Conservation (phyloP, 768 basidiomycete species). For the Boletales sp. region DNA sequence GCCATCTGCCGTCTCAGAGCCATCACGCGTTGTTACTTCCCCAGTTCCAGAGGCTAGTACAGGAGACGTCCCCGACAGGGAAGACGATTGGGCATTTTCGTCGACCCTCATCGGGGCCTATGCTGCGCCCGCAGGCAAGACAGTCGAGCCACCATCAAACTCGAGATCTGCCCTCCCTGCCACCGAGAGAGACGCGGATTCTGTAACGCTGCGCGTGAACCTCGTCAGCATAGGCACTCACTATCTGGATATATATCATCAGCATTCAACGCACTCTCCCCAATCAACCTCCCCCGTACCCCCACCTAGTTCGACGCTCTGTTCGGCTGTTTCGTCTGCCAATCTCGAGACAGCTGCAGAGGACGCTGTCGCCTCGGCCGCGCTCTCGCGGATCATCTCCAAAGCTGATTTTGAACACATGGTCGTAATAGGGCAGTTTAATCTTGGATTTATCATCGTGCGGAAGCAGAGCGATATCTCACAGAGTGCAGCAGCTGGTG, state of each 20-base stretch:
- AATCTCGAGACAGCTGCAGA: constrained; percentile 43
- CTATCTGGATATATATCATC: constrained; percentile 18
- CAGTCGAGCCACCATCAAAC: background rate
- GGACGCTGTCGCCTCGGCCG: constrained; percentile 53
- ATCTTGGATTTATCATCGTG: constrained; percentile 89
- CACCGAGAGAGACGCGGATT: background rate
- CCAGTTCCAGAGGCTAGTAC: background rate
- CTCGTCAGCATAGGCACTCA: constrained; percentile 17
- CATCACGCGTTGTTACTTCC: background rate
- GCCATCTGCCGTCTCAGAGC: constrained; percentile 18
- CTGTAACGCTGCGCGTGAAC: constrained; percentile 19
- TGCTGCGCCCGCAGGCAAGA: constrained; percentile 12
- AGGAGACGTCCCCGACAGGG: background rate
- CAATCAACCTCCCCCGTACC: background rate
- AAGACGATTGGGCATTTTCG: constrained; percentile 19
- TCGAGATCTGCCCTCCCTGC: background rate
- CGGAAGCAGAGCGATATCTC: constrained; percentile 46
- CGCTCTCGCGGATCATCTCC: constrained; percentile 78
- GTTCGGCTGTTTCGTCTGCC: constrained; percentile 23
- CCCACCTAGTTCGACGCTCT: constrained; percentile 12
- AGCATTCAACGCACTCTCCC: background rate
- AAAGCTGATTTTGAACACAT: constrained; percentile 84
- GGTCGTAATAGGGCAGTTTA: constrained; percentile 92
- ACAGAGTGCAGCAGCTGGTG: background rate
- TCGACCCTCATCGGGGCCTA: constrained; percentile 26